These are phyloP conservation scores for Hamigera avellanea DNA, from an alignment of 495 filamentous ascomycete genomes.

Conservation along the genomic window DNA sequence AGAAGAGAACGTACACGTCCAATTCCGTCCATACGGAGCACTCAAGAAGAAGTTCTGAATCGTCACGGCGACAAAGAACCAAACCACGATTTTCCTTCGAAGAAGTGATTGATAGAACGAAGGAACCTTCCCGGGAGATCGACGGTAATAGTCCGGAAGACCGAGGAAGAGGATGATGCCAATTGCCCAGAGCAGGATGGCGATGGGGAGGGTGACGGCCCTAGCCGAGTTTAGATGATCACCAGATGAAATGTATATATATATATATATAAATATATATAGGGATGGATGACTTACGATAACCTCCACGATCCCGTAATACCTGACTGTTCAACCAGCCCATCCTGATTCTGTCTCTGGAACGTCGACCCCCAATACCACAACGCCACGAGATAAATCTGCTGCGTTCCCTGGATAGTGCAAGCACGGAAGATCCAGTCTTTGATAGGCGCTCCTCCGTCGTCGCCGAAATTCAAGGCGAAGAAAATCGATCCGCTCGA, in stretches of 20 bases:
- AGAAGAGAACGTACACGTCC: conserved; percentile 38
- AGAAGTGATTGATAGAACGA: conserved; percentile 38
- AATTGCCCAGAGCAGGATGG: conserved; percentile 29
- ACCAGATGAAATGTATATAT: background rate
- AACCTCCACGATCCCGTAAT: too few relatives aligned
- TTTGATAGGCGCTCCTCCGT: conserved; percentile 35
- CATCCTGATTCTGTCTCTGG: conserved; percentile 22
- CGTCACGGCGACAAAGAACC: conserved; percentile 38
- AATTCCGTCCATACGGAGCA: conserved; percentile 39
- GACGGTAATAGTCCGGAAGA: conserved; percentile 40
- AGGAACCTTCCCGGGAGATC: conserved; percentile 55
- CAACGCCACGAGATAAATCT: conserved; percentile 36
- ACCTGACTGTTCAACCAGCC: conserved; percentile 32
- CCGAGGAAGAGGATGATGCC: conserved; percentile 33
- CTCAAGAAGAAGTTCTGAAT: conserved; percentile 39
- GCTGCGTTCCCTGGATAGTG: conserved; percentile 39
- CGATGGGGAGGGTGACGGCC: conserved; percentile 31
- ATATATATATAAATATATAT: conserved; percentile 17
- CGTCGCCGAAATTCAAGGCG: conserved; percentile 40
- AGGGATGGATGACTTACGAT: too few relatives aligned
- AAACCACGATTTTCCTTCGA: conserved; percentile 36
- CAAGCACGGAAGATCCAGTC: conserved; percentile 43
- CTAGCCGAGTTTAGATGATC: conserved; percentile 4
- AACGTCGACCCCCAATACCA: conserved; percentile 42
- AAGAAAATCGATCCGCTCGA: conserved; percentile 41